Evolutionary conservation across 345 rosid genomes (phyloP).

Genomic region (Psidium guajava): DNA sequence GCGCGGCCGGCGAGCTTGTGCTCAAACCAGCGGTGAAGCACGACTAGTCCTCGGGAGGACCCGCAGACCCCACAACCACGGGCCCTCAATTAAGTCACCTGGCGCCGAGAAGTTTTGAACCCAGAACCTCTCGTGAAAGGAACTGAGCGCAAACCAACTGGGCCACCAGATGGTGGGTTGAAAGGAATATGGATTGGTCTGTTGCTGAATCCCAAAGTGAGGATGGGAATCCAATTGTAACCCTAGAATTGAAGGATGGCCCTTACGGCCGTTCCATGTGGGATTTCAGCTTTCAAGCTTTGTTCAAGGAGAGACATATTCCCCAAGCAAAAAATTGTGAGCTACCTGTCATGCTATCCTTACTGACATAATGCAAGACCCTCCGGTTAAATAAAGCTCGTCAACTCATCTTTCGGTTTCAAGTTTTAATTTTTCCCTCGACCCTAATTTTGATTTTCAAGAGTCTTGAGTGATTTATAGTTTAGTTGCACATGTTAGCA

Average conservation of each 20-base stretch:
- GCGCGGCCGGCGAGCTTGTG: no score
- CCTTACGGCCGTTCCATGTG: conserved; percentile 88
- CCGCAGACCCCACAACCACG: no score
- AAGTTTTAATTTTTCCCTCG: background rate
- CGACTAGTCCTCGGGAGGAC: no score
- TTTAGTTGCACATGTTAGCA: background rate
- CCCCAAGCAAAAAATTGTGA: background rate
- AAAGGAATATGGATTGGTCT: conserved; percentile 77
- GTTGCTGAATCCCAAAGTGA: conserved; percentile 43
- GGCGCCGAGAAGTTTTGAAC: no score
- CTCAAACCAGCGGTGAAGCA: no score
- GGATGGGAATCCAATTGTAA: conserved; percentile 46
- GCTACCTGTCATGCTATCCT: background rate
- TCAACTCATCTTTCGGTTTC: background rate
- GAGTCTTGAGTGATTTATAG: background rate
- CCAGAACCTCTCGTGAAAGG: no score
- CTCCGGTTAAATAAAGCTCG: background rate
- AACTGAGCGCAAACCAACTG: no score
- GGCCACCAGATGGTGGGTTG: no score
- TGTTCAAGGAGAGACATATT: conserved; percentile 44
- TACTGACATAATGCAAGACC: background rate
- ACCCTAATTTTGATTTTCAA: background rate
- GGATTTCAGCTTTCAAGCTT: conserved; percentile 83
- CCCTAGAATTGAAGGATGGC: background rate
- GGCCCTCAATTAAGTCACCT: no score